Evolutionary conservation across 164 flowering plant species (phyloP).

Genomic region (Cinnamomum micranthum): DNA sequence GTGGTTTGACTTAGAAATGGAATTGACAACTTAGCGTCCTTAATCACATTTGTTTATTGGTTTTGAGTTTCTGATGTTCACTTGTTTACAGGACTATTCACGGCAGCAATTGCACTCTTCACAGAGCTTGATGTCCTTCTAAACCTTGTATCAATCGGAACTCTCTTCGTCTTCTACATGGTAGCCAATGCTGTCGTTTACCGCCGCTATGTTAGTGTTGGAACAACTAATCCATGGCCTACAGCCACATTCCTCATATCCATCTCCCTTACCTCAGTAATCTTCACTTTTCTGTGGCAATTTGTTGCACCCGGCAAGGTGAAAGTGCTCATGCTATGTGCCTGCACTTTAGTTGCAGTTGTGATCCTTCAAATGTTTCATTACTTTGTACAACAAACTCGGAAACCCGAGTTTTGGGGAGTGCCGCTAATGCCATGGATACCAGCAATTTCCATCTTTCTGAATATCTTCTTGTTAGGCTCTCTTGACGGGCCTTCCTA

Average conservation of each 20-base stretch:
- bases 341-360: slow-evolving; percentile 35
- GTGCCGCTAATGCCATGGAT: slow-evolving; percentile 95
- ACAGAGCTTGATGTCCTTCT: slow-evolving; percentile 72
- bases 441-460: slow-evolving; percentile 66
- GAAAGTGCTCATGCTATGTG: slow-evolving; percentile 45
- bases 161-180: slow-evolving; percentile 92
- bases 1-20: not conserved
- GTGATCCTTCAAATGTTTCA: slow-evolving; percentile 49
- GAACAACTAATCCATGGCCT: slow-evolving; percentile 62
- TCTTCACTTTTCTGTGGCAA: slow-evolving; percentile 76
- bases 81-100: slow-evolving; percentile 50
- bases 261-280: slow-evolving; percentile 52
- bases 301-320: slow-evolving; percentile 43
- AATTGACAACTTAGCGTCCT: too few species aligned
- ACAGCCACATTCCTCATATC: slow-evolving; percentile 55
- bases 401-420: slow-evolving; percentile 83
- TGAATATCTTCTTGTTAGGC: slow-evolving; percentile 82
- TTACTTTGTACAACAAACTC: slow-evolving; percentile 55
- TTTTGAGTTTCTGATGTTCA: not conserved
- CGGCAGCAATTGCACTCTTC: slow-evolving; percentile 73
- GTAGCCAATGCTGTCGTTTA: slow-evolving; percentile 87
- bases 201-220: slow-evolving; percentile 61
- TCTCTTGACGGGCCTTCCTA: slow-evolving; percentile 72
- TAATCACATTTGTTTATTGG: too few species aligned
- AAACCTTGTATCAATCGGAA: slow-evolving; percentile 79